Base-by-base conservation (phyloP, 2,329 filamentous ascomycete genomes). In the Ceratocystis variospora region DNA sequence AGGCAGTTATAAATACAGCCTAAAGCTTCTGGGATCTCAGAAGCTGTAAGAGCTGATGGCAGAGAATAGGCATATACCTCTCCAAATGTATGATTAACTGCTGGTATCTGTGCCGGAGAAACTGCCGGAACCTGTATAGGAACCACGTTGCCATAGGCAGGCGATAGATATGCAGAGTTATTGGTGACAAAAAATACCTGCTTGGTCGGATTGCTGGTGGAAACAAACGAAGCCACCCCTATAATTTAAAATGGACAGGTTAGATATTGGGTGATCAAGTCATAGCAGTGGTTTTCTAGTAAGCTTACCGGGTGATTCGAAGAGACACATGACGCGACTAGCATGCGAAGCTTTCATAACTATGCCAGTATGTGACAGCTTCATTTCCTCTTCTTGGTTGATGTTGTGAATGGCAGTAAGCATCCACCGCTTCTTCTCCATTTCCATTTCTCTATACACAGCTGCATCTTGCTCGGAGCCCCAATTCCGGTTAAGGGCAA, bases 351-450 rank as follows among this genome's bases (percentile, higher is more conserved):
- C 33, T n/a, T 50, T 68, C 66, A 66, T 63, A 3, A 19, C 61
- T 3, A 59, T 28, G 31, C 59, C 37, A 22, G 50, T 19, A 12
- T 63, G 46, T 7, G 28, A 59, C n/a, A 44, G 19, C 48, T 61
- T 66, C 6, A 48, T 28, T 17, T 45, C 41, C 19, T 65, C 48
- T 48, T 66, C 63, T 57, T 63, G 48, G 44, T 66, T 78, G 71
- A 78, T 76, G 69, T 75, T 76, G 68, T 79, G 78, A 64, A 88
- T 74, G 0, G 79, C 79, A 33, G 80, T 84, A 44, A 86, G 76
- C 75, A 90, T 80, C 83, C 83, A 86, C 50, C 81, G 74, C 70
- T 83, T 82, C 71, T 82, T 82, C 68, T 82, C 80, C 61, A 82
- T 75, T 67, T 81, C 81, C 3, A 81, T 70, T 63, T 81, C 79